A percentile compares a stretch with the other conserved stretches of the same genome.
Evolutionary conservation across 768 basidiomycete species (phyloP).

Genomic region (Hebeloma cylindrosporum): DNA sequence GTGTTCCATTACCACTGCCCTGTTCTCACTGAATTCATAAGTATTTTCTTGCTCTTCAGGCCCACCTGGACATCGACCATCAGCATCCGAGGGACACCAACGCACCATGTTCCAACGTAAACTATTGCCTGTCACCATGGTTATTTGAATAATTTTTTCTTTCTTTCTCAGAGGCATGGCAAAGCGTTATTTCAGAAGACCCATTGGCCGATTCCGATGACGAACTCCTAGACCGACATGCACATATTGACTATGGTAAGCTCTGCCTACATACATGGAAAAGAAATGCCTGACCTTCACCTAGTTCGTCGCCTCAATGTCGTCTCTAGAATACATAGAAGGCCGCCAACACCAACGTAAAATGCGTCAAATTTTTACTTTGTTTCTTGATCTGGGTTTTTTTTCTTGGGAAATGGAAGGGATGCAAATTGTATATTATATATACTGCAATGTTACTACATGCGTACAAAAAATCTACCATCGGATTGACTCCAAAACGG

Average conservation of each 20-base stretch:
- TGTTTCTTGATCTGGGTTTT: constrained; percentile 1
- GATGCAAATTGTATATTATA: constrained; percentile 10
- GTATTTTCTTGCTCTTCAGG: constrained; percentile 1
- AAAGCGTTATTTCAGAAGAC: constrained; percentile 58
- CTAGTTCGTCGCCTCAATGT: constrained; percentile 53
- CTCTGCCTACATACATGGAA: not conserved
- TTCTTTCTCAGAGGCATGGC: constrained; percentile 64
- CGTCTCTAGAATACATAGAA: constrained; percentile 51
- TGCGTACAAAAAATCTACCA: constrained; percentile 11
- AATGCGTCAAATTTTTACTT: not conserved
- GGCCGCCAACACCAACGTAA: constrained; percentile 43
- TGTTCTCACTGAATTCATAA: not conserved
- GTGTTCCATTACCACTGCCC: constrained; percentile 2
- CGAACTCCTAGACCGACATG: constrained; percentile 62
- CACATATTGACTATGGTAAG: constrained; percentile 67
- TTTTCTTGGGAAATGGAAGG: constrained; percentile 6
- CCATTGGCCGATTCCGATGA: constrained; percentile 74
- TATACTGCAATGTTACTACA: constrained; percentile 17
- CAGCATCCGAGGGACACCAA: constrained; percentile 19
- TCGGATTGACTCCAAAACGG: constrained; percentile 11
- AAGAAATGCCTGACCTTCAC: constrained; percentile 3
- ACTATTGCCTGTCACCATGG: constrained; percentile 13
- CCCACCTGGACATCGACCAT: constrained; percentile 6
- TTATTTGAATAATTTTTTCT: constrained; percentile 8
- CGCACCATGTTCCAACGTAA: constrained; percentile 52